phyloP scores from a whole-genome alignment of 345 rosid genomes.

The Citrus trifoliata region DNA sequence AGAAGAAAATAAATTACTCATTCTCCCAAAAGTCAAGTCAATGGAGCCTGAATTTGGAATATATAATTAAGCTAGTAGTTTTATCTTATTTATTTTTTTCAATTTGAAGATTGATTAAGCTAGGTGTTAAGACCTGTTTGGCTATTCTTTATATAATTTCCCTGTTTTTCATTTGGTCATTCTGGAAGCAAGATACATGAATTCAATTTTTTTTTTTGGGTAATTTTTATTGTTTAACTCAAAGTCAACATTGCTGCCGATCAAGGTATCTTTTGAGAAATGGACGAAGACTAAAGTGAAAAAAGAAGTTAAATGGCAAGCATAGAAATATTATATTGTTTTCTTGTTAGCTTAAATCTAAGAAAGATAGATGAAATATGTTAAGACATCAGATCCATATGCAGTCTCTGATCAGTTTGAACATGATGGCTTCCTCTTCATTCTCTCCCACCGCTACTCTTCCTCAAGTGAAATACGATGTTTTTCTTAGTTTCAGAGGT shows the following conservation, averaged over 20 bases:
- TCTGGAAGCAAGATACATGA: not conserved
- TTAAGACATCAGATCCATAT: no score
- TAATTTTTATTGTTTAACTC: not conserved
- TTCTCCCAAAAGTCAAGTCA: not conserved
- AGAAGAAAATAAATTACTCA: not conserved
- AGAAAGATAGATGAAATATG: not conserved
- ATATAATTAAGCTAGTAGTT: not conserved
- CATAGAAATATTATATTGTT: not conserved
- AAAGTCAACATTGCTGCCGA: not conserved
- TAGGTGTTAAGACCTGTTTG: not conserved
- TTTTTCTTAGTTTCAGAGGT: slow-evolving; percentile 9
- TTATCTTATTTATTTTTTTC: no score
- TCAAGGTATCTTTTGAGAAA: not conserved
- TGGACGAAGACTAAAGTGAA: not conserved
- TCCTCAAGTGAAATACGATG: not conserved
- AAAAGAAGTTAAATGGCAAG: not conserved
- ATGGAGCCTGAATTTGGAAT: not conserved
- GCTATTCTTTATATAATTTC: no score
- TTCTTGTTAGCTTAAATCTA: not conserved
- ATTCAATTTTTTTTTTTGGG: no score
- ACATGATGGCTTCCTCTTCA: not conserved
- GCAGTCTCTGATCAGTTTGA: not conserved
- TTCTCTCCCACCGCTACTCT: not conserved
- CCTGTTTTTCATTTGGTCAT: not conserved
- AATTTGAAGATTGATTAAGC: not conserved